Conservation (phyloP, 495 filamentous ascomycete species). For the Xylaria flabelliformis region DNA sequence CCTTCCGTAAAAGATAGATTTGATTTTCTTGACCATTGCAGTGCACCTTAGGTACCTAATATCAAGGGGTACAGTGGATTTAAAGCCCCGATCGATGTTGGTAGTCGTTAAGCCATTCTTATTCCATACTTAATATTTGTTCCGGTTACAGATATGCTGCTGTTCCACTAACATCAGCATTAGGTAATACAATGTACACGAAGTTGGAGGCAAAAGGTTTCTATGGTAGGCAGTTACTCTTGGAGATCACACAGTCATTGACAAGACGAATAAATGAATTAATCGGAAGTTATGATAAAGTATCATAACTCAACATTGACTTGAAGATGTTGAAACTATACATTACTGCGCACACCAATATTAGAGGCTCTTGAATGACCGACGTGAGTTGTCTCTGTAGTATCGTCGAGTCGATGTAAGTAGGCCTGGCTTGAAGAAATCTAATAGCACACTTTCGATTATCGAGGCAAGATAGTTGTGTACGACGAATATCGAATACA, state of each 20-base stretch:
- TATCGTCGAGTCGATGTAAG: not conserved
- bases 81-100: not conserved
- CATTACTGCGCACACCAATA: not conserved
- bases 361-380: not conserved
- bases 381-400: not conserved
- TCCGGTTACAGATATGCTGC: no score
- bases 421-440: not conserved
- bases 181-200: not conserved
- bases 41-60: not conserved
- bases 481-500: not conserved
- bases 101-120: no score
- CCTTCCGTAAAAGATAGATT: not conserved
- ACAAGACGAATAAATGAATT: not conserved
- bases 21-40: not conserved
- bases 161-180: no score
- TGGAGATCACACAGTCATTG: no score
- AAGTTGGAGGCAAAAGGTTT: not conserved
- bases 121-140: no score
- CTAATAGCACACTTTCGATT: not conserved
- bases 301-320: not conserved
- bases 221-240: not conserved
- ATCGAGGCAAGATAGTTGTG: not conserved
- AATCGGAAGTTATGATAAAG: not conserved
- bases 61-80: not conserved
- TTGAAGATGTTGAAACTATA: not conserved